Conservation (phyloP, 805 yeast genomes). For the Cyberlindnera samutprakarnensis region DNA sequence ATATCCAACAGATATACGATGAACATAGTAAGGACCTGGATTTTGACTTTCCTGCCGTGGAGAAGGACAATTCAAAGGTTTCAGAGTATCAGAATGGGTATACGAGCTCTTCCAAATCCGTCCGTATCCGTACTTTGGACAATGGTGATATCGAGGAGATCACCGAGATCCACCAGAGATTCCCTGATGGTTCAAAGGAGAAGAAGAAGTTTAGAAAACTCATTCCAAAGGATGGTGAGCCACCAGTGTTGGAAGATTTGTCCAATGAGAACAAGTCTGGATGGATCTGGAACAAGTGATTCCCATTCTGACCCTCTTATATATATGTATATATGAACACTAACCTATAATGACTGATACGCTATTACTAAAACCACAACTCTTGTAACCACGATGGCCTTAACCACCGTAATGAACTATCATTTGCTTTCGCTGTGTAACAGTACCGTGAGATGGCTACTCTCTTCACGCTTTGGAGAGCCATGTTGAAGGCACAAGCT, state of each 20-base stretch:
- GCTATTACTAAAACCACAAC: too few relatives aligned
- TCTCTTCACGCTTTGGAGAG: too few relatives aligned
- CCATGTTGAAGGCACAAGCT: too few relatives aligned
- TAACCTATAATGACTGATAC: too few relatives aligned
- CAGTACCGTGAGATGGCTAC: too few relatives aligned
- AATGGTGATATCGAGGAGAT: slow-evolving; percentile 38
- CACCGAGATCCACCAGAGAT: slow-evolving; percentile 29
- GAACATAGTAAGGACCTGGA: slow-evolving; percentile 21
- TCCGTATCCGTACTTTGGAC: slow-evolving; percentile 28
- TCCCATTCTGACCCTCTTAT: too few relatives aligned
- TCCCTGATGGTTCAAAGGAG: slow-evolving; percentile 35
- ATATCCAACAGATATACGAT: slow-evolving; percentile 11
- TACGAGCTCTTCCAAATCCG: slow-evolving; percentile 33
- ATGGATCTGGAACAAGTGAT: slow-evolving; percentile 21
- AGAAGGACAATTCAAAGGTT: not conserved
- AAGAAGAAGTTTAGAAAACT: slow-evolving; percentile 30
- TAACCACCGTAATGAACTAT: too few relatives aligned
- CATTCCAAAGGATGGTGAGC: slow-evolving; percentile 29
- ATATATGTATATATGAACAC: too few relatives aligned
- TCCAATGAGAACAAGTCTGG: slow-evolving; percentile 3
- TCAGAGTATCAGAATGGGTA: slow-evolving; percentile 16
- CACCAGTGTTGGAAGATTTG: slow-evolving; percentile 25
- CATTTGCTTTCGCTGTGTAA: too few relatives aligned
- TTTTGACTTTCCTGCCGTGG: slow-evolving; percentile 1
- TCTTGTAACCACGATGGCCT: too few relatives aligned